phyloP scores from a whole-genome alignment of 116 monocot species.

The Dioscorea cayenensis region DNA sequence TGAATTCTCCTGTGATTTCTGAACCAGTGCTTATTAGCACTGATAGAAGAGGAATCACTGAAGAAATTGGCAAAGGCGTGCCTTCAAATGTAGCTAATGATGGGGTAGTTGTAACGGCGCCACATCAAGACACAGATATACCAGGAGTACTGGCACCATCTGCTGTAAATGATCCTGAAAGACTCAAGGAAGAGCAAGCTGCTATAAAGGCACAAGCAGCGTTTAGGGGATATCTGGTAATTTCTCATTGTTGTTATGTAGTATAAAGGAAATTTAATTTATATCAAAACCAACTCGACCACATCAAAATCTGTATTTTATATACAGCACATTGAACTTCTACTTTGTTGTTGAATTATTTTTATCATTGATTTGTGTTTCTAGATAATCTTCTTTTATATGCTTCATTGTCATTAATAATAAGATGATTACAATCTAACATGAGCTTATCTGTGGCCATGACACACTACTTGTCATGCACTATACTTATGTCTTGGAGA shows the following conservation, averaged over 20 bases:
- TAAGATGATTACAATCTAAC: too few relatives aligned
- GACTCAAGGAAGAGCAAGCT: slow-evolving; percentile 47
- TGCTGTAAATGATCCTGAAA: slow-evolving; percentile 30
- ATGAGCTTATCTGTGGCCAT: too few relatives aligned
- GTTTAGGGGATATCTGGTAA: slow-evolving; percentile 93
- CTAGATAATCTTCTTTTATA: too few relatives aligned
- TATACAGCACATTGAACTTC: too few relatives aligned
- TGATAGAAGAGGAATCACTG: slow-evolving; percentile 20
- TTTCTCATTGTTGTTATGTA: not conserved
- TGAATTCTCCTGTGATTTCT: slow-evolving; percentile 62
- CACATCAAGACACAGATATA: slow-evolving; percentile 23
- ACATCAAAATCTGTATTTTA: too few relatives aligned
- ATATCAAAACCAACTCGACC: too few relatives aligned
- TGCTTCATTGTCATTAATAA: too few relatives aligned
- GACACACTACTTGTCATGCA: too few relatives aligned
- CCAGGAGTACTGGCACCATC: slow-evolving; percentile 13
- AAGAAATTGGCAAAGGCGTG: slow-evolving; percentile 18
- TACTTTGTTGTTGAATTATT: too few relatives aligned
- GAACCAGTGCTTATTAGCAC: slow-evolving; percentile 51
- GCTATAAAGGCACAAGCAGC: slow-evolving; percentile 84
- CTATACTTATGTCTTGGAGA: too few relatives aligned
- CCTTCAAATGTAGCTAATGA: slow-evolving; percentile 21
- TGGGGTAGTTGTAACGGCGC: slow-evolving; percentile 5
- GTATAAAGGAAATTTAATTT: too few relatives aligned
- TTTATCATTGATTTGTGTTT: too few relatives aligned